phyloP scores from a whole-genome alignment of 1,284 basidiomycete genomes.

The Apiotrichum gracile region DNA sequence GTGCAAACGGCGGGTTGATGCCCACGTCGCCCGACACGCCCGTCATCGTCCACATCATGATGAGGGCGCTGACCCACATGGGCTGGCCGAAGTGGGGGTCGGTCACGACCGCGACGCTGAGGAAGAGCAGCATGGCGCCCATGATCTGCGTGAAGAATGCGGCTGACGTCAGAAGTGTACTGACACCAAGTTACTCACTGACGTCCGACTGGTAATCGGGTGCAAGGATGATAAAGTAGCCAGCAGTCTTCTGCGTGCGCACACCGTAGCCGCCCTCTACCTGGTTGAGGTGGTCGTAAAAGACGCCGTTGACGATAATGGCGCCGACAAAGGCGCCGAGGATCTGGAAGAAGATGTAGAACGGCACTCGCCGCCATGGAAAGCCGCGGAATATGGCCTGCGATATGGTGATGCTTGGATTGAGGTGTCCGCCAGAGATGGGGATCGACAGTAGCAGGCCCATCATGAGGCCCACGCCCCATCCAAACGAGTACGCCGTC shows the following conservation, averaged over 20 bases:
- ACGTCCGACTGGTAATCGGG: too few species aligned
- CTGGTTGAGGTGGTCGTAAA: background rate
- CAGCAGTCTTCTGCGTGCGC: background rate
- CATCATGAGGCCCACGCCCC: constrained; percentile 9
- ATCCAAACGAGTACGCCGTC: constrained; percentile 6
- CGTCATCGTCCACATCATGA: background rate
- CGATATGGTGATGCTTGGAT: constrained; percentile 19
- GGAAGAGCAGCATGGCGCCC: too few species aligned
- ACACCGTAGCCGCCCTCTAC: background rate
- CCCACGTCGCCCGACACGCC: constrained; percentile 9
- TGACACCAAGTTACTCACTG: too few species aligned
- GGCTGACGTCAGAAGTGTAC: too few species aligned
- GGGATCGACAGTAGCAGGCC: constrained; percentile 10
- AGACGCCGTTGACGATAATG: constrained; percentile 20
- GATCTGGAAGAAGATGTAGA: constrained; percentile 26
- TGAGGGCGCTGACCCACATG: background rate
- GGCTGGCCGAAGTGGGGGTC: background rate
- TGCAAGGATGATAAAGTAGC: background rate
- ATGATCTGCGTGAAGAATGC: too few species aligned
- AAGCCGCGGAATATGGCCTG: constrained; percentile 21
- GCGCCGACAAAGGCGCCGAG: constrained; percentile 25
- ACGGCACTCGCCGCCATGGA: constrained; percentile 26
- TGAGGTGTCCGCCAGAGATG: constrained; percentile 21
- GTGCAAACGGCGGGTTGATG: constrained; percentile 17
- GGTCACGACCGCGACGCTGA: too few species aligned